Evolutionary conservation across 1,284 basidiomycete species (phyloP), one percentile per base, ranked within the genome.

Genomic region (Papiliotrema laurentii): DNA sequence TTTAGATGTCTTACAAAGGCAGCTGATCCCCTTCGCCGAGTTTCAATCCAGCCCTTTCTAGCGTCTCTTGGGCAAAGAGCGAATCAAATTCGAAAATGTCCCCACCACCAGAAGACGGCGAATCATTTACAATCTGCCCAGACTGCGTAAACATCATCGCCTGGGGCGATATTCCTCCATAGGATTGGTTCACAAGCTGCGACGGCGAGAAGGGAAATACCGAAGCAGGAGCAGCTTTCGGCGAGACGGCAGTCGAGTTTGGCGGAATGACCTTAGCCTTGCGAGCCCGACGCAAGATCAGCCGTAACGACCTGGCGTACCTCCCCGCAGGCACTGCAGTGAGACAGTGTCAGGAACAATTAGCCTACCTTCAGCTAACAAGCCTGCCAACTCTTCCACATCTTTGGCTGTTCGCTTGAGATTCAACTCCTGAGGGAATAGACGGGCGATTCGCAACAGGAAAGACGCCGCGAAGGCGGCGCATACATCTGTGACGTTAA

Each of bases 401-500:
- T 87, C 83, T 28, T 76, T 77, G 49, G 85, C 82, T 41, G 90
- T 86, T 50, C 86, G 83, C 37, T 80, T 77, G 37, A 86, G 79
- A 64, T 93, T 81, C 55, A 88, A 86, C 58, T 92, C 87, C 44
- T 84, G 80, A 1, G 91, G 91, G 77, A 94, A 92, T 26, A 94
- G 77, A 13, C 90, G 82, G 35, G 83, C 83, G 36, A 94, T 78
- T 40, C 92, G 85, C 50, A 96, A 79, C 50, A 94, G 75, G 71
- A 94, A 87, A 4, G 89, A 88, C 14, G 89, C 90, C 19, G 87
- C 83, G 72, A 96, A 96, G 0, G 90, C 92, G 2, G 91, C 91
- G 33, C 89, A 89, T 40, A 87, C 88, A 67, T 94, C 89, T 90
- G 63, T 87, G 85, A 31, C 19, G 18, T 36, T 40, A 35, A 36